Conservation (phyloP, 2,329 filamentous ascomycete species). For the Cordyceps cicadae region DNA sequence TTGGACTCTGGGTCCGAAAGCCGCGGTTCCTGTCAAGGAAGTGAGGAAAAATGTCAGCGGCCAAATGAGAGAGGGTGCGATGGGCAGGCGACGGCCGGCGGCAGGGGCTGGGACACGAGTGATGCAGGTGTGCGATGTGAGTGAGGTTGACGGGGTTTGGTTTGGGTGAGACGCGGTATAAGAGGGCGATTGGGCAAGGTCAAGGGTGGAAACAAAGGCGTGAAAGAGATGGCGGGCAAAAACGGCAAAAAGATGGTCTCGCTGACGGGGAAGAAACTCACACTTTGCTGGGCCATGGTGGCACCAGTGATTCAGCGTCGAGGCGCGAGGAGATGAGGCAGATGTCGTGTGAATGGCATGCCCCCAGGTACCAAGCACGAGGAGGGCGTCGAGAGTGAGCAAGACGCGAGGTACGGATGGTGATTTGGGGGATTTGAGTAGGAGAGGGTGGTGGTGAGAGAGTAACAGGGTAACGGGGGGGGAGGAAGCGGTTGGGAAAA, state of each 20-base stretch:
- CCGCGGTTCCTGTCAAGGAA: slow-evolving; percentile 25
- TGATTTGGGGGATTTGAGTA: not conserved
- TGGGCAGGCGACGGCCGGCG: not conserved
- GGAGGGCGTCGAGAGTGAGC: slow-evolving; percentile 14
- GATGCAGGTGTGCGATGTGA: slow-evolving; percentile 1
- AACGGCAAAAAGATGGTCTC: slow-evolving; percentile 12
- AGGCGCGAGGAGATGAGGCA: slow-evolving; percentile 24
- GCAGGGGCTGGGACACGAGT: not conserved
- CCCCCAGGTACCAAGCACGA: slow-evolving; percentile 18
- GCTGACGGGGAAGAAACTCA: slow-evolving; percentile 17
- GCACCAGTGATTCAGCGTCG: slow-evolving; percentile 26
- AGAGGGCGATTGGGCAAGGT: slow-evolving; percentile 1
- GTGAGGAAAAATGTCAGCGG: slow-evolving; percentile 11
- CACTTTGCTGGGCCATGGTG: slow-evolving; percentile 34
- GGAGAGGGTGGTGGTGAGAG: not conserved
- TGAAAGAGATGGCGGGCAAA: slow-evolving; percentile 14
- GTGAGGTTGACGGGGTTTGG: not conserved
- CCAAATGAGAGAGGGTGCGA: not conserved
- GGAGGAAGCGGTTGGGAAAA: not conserved
- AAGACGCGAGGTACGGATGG: not conserved
- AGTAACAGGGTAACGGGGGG: not conserved
- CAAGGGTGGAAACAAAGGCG: slow-evolving; percentile 16
- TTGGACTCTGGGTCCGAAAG: slow-evolving; percentile 26
- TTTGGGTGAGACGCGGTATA: slow-evolving; percentile 3
- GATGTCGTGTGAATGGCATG: slow-evolving; percentile 21